Evolutionary conservation across 23 red algal species (phyloP), one percentile per base, ranked within the genome.

Genomic region (Gracilariopsis chorda): DNA sequence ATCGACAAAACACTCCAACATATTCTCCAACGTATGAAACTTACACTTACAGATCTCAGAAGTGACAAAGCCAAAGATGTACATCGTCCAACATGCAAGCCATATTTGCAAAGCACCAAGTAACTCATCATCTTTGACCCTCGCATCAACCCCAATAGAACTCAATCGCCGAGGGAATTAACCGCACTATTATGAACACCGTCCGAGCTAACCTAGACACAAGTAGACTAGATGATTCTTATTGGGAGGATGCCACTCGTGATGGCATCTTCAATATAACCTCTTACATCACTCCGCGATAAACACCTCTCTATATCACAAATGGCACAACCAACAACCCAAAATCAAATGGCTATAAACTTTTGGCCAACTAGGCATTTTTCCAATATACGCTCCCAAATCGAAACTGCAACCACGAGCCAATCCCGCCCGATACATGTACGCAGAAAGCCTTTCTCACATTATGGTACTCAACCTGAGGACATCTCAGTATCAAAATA

Each of bases 41-140:
- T 23, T 17, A 17, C 35, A 41, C 67, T 7, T 4, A 35, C 7
- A 41, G 10, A 73, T 20, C 28, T 35, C 35, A 7, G 67, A 10
- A 80, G 34, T 35, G 75, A 80, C 8, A 80, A 80, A 7, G 55
- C 55, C 55, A 60, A 60, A 60, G 55, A 60, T n/a, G n/a, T n/a
- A n/a, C n/a, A n/a, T n/a, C n/a, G n/a, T n/a, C n/a, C n/a, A n/a
- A n/a, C n/a, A n/a, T 60, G 30, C 19, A 7, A 7, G 5, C 30
- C 55, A 19, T 12, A 60, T 60, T 27, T 27, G 8, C 21, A 7
- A 7, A 60, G 30, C 55, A 60, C 7, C 5, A 5, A 7, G 19
- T 60, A 60, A 19, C 21, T 7, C 55, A 60, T 5, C 55, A 60
- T n/a, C 55, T 60, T 27, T 5, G 55, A 7, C 6, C 55, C 19